A percentile compares a stretch with the other conserved stretches of the same genome.
These are phyloP conservation scores for Aureobasidium melanogenum DNA, from an alignment of 2,329 filamentous ascomycete species.

Conservation along the genomic window DNA sequence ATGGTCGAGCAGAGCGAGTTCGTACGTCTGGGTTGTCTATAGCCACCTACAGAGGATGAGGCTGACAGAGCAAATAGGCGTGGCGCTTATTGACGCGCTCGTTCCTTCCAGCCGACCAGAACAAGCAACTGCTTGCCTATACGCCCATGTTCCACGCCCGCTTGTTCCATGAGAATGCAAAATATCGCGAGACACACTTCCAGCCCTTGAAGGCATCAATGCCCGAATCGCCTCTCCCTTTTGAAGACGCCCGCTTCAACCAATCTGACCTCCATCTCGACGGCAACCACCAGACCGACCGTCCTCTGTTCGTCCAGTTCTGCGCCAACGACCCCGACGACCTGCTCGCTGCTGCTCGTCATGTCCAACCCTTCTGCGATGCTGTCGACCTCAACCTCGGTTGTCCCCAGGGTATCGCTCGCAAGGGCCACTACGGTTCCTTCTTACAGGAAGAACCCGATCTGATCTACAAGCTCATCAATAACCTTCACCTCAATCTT, in stretches of 20 bases:
- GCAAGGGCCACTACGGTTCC: conserved; percentile 82
- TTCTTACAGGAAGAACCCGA: conserved; percentile 92
- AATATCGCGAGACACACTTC: conserved; percentile 74
- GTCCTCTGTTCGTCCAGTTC: conserved; percentile 92
- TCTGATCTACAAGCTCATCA: conserved; percentile 73
- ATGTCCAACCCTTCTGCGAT: conserved; percentile 81
- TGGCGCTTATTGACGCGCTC: conserved; percentile 96
- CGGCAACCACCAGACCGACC: conserved; percentile 74
- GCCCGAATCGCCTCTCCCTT: conserved; percentile 27
- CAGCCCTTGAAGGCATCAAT: conserved; percentile 47
- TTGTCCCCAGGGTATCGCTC: conserved; percentile 91
- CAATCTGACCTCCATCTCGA: conserved; percentile 56
- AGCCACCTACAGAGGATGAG: not conserved
- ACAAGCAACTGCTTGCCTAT: conserved; percentile 68
- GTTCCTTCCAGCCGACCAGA: conserved; percentile 61
- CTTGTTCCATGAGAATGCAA: conserved; percentile 66
- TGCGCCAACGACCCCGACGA: conserved; percentile 82
- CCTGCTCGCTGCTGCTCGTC: conserved; percentile 66
- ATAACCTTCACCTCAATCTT: conserved; percentile 69
- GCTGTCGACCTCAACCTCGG: conserved; percentile 93
- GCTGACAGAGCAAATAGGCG: conserved; percentile 49
- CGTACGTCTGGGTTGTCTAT: conserved; percentile 46
- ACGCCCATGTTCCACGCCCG: conserved; percentile 95
- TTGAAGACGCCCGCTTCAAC: conserved; percentile 23
- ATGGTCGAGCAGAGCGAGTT: conserved; percentile 99